phyloP scores from a whole-genome alignment of 345 rosid genomes.

The Physaria fendleri region DNA sequence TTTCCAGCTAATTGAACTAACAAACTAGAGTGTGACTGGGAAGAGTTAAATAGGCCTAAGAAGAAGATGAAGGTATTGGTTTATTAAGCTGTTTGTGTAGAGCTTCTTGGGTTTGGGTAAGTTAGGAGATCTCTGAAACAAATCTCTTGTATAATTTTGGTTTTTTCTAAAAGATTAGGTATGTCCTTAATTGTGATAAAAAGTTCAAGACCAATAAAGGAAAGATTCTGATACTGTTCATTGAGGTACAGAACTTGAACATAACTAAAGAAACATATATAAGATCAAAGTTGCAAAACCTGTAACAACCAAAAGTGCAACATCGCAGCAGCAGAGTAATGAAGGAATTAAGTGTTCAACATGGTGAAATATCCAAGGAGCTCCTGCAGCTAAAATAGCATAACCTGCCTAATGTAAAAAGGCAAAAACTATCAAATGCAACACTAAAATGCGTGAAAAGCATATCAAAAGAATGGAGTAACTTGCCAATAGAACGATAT shows the following conservation, averaged over 20 bases:
- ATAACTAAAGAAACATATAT: not conserved
- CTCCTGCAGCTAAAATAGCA: slow-evolving; percentile 61
- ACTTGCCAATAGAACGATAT: slow-evolving; percentile 65
- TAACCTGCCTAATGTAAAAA: slow-evolving; percentile 53
- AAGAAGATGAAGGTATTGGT: not conserved
- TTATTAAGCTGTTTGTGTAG: not conserved
- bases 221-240: not conserved
- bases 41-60: not conserved
- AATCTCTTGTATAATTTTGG: not conserved
- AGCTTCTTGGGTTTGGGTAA: not conserved
- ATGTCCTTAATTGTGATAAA: not conserved
- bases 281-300: slow-evolving; percentile 32
- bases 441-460: not conserved
- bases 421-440: slow-evolving; percentile 20
- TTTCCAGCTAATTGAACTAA: too few species aligned
- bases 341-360: slow-evolving; percentile 37
- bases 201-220: not conserved
- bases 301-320: slow-evolving; percentile 58
- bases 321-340: slow-evolving; percentile 75
- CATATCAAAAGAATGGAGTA: not conserved
- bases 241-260: not conserved
- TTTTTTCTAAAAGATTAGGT: not conserved
- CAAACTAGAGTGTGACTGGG: not conserved
- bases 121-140: not conserved
- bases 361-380: slow-evolving; percentile 60